These are phyloP conservation scores for Trichoderma pleuroti DNA, from an alignment of 2,329 filamentous ascomycete genomes.

Conservation along the genomic window DNA sequence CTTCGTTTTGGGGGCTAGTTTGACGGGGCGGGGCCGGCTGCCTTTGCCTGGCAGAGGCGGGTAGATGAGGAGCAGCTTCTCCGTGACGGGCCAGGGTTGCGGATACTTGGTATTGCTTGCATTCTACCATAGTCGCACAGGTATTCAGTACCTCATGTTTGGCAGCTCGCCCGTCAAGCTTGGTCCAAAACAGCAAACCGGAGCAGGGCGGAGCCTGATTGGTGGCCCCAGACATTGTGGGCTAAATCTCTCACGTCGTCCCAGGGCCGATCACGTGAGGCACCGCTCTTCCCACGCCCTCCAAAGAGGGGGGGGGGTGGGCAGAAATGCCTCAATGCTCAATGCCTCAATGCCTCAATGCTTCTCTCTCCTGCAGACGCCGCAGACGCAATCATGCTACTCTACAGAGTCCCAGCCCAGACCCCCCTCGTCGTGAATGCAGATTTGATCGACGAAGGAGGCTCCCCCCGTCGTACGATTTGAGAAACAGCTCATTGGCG, in stretches of 20 bases:
- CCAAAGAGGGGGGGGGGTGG: background rate
- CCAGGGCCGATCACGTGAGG: background rate
- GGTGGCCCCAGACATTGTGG: background rate
- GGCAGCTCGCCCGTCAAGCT: background rate
- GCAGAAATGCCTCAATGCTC: background rate
- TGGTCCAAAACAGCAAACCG: constrained; percentile 13
- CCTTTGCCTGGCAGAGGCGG: background rate
- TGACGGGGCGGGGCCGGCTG: background rate
- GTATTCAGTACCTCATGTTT: background rate
- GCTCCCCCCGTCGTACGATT: constrained; percentile 16
- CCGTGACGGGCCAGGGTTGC: background rate
- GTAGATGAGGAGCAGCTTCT: constrained; percentile 8
- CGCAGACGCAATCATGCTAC: constrained; percentile 20
- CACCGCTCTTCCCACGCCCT: background rate
- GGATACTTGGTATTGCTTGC: background rate
- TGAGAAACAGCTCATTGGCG: constrained; percentile 17
- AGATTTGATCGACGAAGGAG: constrained; percentile 16
- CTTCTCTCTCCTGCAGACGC: constrained; percentile 14
- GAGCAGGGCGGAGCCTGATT: constrained; percentile 4
- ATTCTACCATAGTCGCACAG: background rate
- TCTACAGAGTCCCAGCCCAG: background rate
- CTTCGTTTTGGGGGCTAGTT: constrained; percentile 15
- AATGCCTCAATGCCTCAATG: background rate
- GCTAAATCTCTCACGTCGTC: constrained; percentile 14
- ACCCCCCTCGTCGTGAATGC: constrained; percentile 1